Evolutionary conservation across 352 stramenopile species (phyloP), one percentile per base, ranked within the genome.

Genomic region (Phytophthora cactorum): DNA sequence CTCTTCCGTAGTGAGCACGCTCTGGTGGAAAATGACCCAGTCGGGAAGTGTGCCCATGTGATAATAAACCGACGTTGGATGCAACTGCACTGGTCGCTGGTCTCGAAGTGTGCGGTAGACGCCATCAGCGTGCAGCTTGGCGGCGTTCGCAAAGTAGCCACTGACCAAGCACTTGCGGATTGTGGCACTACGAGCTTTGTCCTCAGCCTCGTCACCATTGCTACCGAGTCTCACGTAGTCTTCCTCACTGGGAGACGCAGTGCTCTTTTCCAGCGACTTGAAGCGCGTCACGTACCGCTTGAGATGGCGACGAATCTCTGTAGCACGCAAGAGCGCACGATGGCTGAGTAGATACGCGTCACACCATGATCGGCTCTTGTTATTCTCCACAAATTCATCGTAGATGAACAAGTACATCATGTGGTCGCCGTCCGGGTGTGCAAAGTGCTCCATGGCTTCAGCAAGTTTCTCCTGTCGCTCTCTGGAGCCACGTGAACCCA

Each of bases 11-110:
- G 98, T 99, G 47, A 98, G 91, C 27, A 99, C 97, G 44, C 99
- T 97, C 75, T 99, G 96, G 68, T 99, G 97, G 77, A 99, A 99
- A 32, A 98, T 82, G 15, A 99, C 93, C 86, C 98, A 99, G 71
- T 99, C 97, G 3, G 98, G 98, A 34, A 96, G 81, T 10, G 73
- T 85, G 2, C 84, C 82, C 65, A 90, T 76, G 65, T 89, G 75
- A 58, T 90, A 91, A 46, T 88, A 91, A 25, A 91, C 77, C 1
- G 78, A 93, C 36, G 84, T 92, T 43, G 87, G 87, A 63, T 93
- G 87, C 39, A 95, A 76, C 57, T 93, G 80, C 28, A 93, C 83
- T 3, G 78, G 62, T 36, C 87, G 83, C n/a, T 80, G 70, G 54
- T 93, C 83, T 3, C 85, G 83, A 11, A 95, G 58, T 4, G 87